Evolutionary conservation across 768 basidiomycete species (phyloP), one percentile per base, ranked within the genome.

Genomic region (Boletus patriciae): DNA sequence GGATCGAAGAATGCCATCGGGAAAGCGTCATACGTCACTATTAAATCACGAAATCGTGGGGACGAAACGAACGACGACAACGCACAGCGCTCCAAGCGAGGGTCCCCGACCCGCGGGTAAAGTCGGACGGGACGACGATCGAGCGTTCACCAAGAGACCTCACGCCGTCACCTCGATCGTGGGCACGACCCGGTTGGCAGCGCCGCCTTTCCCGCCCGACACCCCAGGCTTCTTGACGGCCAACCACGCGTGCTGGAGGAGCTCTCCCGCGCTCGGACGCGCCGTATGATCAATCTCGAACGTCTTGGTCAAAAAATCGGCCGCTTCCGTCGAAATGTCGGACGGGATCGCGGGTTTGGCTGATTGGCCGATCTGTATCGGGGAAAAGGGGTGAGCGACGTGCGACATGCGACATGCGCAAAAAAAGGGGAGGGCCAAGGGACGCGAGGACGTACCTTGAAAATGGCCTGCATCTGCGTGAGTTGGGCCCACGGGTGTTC

Each of bases 391-490:
- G 16, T 57, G 23, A 55, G 44, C 51, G 16, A 21, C 18, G 12
- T 16, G 41, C 23, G 21, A 51, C 25, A 25, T 3, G n/a, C n/a
- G n/a, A n/a, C n/a, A n/a, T n/a, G n/a, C n/a, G n/a, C n/a, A 19
- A 21, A 10, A 31, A 10, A 10, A 9, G 36, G 36, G 36, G 6
- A 15, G 29, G 18, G 2, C 1, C 1, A 7, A 21, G 5, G 7
- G 8, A 7, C 12, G 18, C 25, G 9, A 0, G 10, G 11, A 6
- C 46, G 5, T 18, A 92, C 95, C 80, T 94, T 92, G 80, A 97
- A 99, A 61, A 99, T 97, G 41, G 96, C 97, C 74, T 98, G 97
- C 95, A 98, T 98, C 75, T 98, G 97, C 6, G 89, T 94, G 41
- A 98, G 79, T 61, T 95, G 90, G 0, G 96, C 92, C 86, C 91